Conservation (phyloP, 495 filamentous ascomycete species). For the Talaromyces adpressus region DNA sequence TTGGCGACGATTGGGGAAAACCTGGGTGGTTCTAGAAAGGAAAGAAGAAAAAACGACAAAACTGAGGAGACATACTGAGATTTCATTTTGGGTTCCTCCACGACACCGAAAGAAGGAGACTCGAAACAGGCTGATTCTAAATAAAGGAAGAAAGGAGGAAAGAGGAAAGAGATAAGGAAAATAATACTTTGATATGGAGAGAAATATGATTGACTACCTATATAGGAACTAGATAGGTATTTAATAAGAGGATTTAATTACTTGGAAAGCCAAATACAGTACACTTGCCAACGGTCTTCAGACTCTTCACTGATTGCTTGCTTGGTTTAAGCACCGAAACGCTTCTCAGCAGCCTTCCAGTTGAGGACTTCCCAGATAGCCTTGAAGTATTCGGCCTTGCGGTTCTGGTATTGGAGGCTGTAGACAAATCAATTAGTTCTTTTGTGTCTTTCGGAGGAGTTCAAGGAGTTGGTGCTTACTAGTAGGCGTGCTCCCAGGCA, state of each 20-base stretch:
- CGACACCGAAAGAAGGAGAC: no score
- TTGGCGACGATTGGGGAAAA: not conserved
- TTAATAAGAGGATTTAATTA: not conserved
- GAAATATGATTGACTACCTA: not conserved
- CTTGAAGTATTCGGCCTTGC: conserved; percentile 96
- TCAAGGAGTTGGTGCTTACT: conserved; percentile 35
- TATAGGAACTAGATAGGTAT: not conserved
- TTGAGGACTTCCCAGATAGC: conserved; percentile 98
- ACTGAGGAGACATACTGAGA: no score
- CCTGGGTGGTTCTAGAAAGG: not conserved
- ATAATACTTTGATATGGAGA: not conserved
- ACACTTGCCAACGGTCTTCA: not conserved
- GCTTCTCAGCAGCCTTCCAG: conserved; percentile 90
- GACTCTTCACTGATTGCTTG: not conserved
- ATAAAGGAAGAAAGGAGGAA: no score
- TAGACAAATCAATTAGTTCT: conserved; percentile 24
- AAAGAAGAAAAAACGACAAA: no score
- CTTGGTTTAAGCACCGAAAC: conserved; percentile 45
- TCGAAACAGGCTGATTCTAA: no score
- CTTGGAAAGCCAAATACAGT: not conserved
- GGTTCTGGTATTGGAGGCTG: conserved; percentile 93
- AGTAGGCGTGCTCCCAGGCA: conserved; percentile 92
- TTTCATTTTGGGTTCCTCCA: no score
- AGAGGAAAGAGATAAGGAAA: no score
- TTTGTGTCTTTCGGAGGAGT: conserved; percentile 6